Evolutionary conservation across 768 basidiomycete species (phyloP), one percentile per base, ranked within the genome.

Genomic region (Termitomyces sp.): DNA sequence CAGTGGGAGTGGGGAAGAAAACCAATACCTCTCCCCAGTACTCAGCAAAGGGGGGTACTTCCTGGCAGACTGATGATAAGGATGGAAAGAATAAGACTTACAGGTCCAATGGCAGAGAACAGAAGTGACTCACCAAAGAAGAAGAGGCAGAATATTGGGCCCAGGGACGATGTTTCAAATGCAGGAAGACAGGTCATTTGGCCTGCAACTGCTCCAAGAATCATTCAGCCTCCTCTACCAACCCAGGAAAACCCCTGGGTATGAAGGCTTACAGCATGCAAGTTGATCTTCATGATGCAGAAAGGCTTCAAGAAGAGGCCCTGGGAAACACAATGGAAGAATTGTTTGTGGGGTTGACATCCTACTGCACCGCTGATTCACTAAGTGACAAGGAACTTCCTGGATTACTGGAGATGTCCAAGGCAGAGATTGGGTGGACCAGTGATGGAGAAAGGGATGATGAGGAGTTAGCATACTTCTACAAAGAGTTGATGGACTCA

Each of bases 51-150:
- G 9, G 20, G 0, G 20, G 42, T 0, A 44, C 42, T 4, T 44
- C 42, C 0, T 0, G 37, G 16, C 42, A 1, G 1, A 11, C n/a
- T 0, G 8, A n/a, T 9, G 8, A 3, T 9, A 39, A 7, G 6
- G 16, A 39, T 1, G 5, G 7, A 1, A 44, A 8, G 20, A n/a
- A 5, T 39, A 1, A 37, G 11, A 37, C 1, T 37, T 13, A 12
- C 13, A 37, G 6, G 12, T 4, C 8, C 13, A 37, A 37, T 3
- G 13, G 0, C 13, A 6, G 15, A 1, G 24, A 15, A 11, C 4
- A 15, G 3, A 20, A 13, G 4, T 12, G 27, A 11, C 16, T 48
- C 0, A 30, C 46, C 3, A 46, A 46, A 15, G 24, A 46, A 16
- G 24, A 46, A 16, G 24, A 46, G 15, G 45, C 24, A 0, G 45